A percentile compares a stretch with the other conserved stretches of the same genome.
phyloP scores from a whole-genome alignment of 306 rosid genomes.

The Vigna unguiculata region DNA sequence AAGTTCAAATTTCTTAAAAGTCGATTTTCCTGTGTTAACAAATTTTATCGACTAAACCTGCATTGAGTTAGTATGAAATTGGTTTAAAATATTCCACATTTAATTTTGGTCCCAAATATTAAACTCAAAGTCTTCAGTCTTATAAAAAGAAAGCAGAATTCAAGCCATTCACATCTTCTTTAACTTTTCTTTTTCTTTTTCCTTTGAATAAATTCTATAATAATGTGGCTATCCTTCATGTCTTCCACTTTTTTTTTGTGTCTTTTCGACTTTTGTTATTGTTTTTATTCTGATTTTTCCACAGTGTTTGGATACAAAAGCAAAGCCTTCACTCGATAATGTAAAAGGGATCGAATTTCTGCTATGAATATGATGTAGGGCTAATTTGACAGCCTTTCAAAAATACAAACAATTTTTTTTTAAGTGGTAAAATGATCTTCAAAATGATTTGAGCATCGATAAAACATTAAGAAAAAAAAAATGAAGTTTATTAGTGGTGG shows the following conservation, averaged over 20 bases:
- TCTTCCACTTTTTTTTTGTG: constrained; percentile 1
- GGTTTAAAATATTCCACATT: no score
- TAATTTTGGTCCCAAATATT: no score
- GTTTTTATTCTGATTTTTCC: background rate
- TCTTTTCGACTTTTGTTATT: background rate
- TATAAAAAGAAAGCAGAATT: background rate
- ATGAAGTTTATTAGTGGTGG: no score
- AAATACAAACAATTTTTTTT: background rate
- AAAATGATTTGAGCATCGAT: background rate
- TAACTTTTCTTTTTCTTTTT: background rate
- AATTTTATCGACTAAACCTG: no score
- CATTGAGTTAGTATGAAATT: no score
- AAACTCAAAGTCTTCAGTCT: no score
- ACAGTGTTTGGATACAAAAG: background rate
- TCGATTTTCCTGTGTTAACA: no score
- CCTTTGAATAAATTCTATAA: constrained; percentile 33
- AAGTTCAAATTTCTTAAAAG: no score
- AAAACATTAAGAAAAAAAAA: background rate
- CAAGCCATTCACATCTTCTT: background rate
- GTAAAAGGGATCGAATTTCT: background rate
- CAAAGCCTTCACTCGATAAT: background rate
- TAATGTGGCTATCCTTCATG: background rate
- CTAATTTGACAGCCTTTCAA: background rate
- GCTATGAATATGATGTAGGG: background rate
- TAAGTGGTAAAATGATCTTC: background rate